These are phyloP conservation scores for Hypericum androsaemum DNA, from an alignment of 345 rosid genomes.

Conservation along the genomic window DNA sequence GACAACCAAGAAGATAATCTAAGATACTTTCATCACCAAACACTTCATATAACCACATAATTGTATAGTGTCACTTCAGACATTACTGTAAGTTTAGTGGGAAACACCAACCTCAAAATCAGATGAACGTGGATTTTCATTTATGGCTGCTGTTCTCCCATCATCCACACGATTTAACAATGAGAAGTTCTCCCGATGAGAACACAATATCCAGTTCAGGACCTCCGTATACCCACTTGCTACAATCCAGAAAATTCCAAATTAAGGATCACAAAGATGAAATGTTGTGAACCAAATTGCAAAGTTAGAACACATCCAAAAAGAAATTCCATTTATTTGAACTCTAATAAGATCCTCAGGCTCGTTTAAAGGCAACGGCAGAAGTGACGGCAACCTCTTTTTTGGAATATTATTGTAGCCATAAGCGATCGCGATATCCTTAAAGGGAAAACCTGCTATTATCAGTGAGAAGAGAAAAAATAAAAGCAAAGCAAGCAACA, in stretches of 20 bases:
- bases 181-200: constrained; percentile 54
- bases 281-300: not conserved
- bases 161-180: constrained; percentile 64
- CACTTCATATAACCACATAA: no score
- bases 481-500: constrained; percentile 1
- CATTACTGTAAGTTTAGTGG: not conserved
- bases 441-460: constrained; percentile 4
- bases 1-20: no score
- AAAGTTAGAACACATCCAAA: not conserved
- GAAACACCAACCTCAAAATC: constrained; percentile 75
- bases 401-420: constrained; percentile 76
- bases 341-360: constrained; percentile 64
- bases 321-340: constrained; percentile 37
- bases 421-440: constrained; percentile 97
- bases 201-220: constrained; percentile 69
- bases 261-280: no score
- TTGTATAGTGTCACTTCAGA: not conserved
- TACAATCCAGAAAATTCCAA: constrained; percentile 38
- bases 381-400: constrained; percentile 52
- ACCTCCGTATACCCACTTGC: constrained; percentile 75
- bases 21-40: no score
- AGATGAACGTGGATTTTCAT: constrained; percentile 77
- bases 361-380: constrained; percentile 61
- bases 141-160: constrained; percentile 40
- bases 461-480: not conserved